A percentile compares a stretch with the other conserved stretches of the same genome.
Evolutionary conservation across 495 filamentous ascomycete species (phyloP).

Genomic region (Hypoxylon cercidicola): DNA sequence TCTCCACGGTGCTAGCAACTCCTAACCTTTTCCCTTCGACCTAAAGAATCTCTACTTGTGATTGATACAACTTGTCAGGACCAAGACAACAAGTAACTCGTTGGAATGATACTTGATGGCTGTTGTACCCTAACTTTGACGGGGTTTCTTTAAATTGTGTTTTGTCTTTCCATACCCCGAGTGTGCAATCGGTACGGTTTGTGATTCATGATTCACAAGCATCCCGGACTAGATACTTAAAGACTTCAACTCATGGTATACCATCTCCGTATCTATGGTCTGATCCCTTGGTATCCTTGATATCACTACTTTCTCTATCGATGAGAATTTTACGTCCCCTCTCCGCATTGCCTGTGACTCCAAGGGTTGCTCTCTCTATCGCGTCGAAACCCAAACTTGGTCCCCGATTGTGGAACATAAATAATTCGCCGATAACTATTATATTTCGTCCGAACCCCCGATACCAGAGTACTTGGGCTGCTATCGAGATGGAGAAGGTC

Average conservation of each 20-base stretch:
- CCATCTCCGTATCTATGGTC: background rate
- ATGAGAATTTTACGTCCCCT: slow-evolving; percentile 35
- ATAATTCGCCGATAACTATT: slow-evolving; percentile 3
- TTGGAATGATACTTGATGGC: slow-evolving; percentile 1
- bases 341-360: slow-evolving; percentile 28
- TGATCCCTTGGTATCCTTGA: slow-evolving; percentile 4
- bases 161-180: slow-evolving; percentile 1
- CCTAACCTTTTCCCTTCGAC: slow-evolving; percentile 12
- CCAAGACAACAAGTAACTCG: background rate
- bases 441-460: slow-evolving; percentile 14
- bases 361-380: slow-evolving; percentile 21
- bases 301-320: slow-evolving; percentile 19
- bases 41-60: slow-evolving; percentile 1
- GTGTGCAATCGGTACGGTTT: background rate
- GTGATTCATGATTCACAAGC: background rate
- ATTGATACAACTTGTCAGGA: background rate
- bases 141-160: background rate
- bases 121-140: background rate
- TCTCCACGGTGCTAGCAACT: slow-evolving; percentile 15
- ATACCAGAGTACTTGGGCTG: slow-evolving; percentile 33
- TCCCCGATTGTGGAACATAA: slow-evolving; percentile 23
- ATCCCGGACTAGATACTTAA: background rate
- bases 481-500: slow-evolving; percentile 81
- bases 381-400: slow-evolving; percentile 16
- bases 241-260: background rate